Base-by-base conservation (phyloP, 2,329 filamentous ascomycete genomes). In the Trichoderma koningii region DNA sequence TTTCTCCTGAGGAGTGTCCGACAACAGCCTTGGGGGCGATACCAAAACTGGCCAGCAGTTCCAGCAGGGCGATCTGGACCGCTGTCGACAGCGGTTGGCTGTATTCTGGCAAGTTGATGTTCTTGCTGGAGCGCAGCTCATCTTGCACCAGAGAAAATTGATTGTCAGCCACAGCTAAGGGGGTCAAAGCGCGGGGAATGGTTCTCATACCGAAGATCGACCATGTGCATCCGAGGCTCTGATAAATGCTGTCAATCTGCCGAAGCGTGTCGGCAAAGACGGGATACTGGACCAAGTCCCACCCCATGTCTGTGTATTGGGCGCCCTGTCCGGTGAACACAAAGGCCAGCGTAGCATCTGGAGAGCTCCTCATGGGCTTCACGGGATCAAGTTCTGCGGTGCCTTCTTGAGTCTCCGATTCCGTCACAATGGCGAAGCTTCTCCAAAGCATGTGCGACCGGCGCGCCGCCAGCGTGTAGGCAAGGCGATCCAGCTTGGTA, bases 1-100 rank as follows among this genome's bases (percentile, higher is more conserved):
- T 78, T 65, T 80, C 78, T 4, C 78, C 78, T 3, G 70, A 73
- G 0, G 76, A 79, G 64, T 80, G 78, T 1, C 78, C 78, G 2
- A 78, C 73, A 1, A 77, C 74, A 1, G 71, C 73, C 7, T 67
- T 52, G 0, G 76, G 74, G 5, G 38, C 41, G 26, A 80, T 67
- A 5, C 73, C 71, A 56, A 72, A 72, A 7, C 68, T 69, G 3
- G 56, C 57, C 5, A 81, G 72, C 1, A 80, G 69, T 7, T 79
- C 74, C 0, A 79, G 71, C 1, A 82, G 68, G 0, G 71, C 79
- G 10, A 83, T 69, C 66, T 82, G 81, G 14, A 75, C 47, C 1
- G 71, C 70, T 9, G 75, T 77, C 55, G 73, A 78, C 7, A 75
- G 34, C 2, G 78, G 72, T 56, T 78, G 76, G 30, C 69, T 69